These are phyloP conservation scores for Globisporangium irregulare DNA, from an alignment of 352 stramenopile genomes.

Conservation along the genomic window DNA sequence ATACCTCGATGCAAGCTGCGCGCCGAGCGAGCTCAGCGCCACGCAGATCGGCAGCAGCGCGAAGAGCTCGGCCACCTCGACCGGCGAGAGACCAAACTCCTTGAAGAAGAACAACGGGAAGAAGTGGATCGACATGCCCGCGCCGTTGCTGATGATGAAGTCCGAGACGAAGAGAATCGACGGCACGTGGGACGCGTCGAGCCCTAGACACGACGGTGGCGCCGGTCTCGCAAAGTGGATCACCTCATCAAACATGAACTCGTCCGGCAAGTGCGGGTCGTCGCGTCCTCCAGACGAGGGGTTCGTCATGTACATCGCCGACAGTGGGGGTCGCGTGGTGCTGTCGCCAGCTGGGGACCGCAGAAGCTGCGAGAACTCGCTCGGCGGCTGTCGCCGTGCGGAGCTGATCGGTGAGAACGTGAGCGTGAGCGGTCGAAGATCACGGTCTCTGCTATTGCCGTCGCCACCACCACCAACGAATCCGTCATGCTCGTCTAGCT, in stretches of 20 bases:
- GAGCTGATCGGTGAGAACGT: conserved; percentile 20
- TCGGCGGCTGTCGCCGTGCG: conserved; percentile 17
- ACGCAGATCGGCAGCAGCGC: conserved; percentile 48
- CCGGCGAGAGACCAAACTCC: conserved; percentile 51
- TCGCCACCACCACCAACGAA: not conserved
- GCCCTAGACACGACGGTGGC: conserved; percentile 24
- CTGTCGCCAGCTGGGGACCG: conserved; percentile 8
- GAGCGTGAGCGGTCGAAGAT: conserved; percentile 4
- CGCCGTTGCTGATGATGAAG: conserved; percentile 68
- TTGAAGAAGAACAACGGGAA: conserved; percentile 67
- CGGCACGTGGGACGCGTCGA: conserved; percentile 47
- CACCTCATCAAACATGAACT: conserved; percentile 20
- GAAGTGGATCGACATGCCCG: conserved; percentile 53
- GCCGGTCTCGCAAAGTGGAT: conserved; percentile 2
- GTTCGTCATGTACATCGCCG: conserved; percentile 21
- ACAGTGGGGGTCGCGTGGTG: not conserved
- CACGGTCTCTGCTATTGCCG: not conserved
- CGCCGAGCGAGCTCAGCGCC: conserved; percentile 36
- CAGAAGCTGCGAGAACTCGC: conserved; percentile 35
- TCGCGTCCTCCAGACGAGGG: not conserved
- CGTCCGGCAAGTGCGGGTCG: conserved; percentile 1
- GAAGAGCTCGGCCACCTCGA: conserved; percentile 57
- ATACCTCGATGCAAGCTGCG: conserved; percentile 36
- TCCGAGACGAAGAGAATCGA: conserved; percentile 60
- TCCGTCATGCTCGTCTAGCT: conserved; percentile 15